Evolutionary conservation across 257 asterid species (phyloP).

Genomic region (Petunia axillaris): DNA sequence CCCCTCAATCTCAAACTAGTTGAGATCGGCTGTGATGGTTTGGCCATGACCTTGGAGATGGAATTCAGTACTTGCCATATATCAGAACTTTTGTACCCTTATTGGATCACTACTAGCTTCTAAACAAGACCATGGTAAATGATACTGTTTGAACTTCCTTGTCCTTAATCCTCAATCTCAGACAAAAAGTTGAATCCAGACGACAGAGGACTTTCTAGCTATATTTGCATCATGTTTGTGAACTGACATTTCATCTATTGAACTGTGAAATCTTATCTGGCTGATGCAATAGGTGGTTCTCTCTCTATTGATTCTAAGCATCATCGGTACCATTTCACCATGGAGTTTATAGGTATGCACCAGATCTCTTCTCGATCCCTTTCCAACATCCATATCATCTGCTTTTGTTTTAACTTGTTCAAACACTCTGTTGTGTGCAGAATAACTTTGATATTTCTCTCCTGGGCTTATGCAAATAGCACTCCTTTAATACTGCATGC

Average conservation of each 20-base stretch:
- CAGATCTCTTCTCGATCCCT: conserved; percentile 18
- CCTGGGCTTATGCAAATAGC: not conserved
- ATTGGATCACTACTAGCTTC: not conserved
- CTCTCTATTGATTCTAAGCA: conserved; percentile 62
- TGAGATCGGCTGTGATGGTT: not conserved
- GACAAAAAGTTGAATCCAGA: not conserved
- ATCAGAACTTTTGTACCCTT: too few species aligned
- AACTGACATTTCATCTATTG: not conserved
- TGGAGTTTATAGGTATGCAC: conserved; percentile 56
- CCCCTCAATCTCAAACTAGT: not conserved
- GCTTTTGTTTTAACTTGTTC: not conserved
- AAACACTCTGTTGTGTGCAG: not conserved
- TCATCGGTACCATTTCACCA: conserved; percentile 70
- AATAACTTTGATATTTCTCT: not conserved
- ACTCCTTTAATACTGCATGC: not conserved
- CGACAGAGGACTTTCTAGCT: not conserved
- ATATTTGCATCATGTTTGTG: not conserved
- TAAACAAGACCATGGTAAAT: not conserved
- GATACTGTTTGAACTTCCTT: not conserved
- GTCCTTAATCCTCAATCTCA: not conserved
- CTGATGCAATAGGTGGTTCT: conserved; percentile 61
- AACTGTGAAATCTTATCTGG: not conserved
- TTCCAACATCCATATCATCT: not conserved
- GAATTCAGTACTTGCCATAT: too few species aligned
- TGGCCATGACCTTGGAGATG: conserved; percentile 16